These are phyloP conservation scores for Saturnispora halmiae DNA, from an alignment of 805 yeast species.

Conservation along the genomic window DNA sequence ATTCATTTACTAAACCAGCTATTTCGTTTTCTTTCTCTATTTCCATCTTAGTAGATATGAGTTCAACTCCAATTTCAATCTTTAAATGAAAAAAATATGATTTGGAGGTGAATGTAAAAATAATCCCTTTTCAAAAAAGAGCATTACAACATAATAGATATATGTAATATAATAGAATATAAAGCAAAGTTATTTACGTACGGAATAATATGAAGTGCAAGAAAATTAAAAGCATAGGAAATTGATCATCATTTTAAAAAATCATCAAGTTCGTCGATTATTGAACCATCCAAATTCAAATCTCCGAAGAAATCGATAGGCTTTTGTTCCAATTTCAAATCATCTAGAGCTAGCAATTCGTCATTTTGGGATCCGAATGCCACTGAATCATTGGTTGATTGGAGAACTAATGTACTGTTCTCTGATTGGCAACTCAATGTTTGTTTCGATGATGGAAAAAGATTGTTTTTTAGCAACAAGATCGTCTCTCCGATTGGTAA, in stretches of 20 bases:
- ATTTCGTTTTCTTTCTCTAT: constrained; percentile 5
- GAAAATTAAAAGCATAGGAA: too few relatives aligned
- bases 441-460: background rate
- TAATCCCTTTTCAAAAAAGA: too few relatives aligned
- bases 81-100: too few relatives aligned
- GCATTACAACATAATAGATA: too few relatives aligned
- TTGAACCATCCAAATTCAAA: background rate
- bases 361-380: background rate
- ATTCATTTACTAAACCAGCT: constrained; percentile 1
- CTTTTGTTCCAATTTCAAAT: background rate
- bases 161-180: too few relatives aligned
- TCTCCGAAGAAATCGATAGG: constrained; percentile 8
- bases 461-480: background rate
- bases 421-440: too few relatives aligned
- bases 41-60: constrained; percentile 15
- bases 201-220: too few relatives aligned
- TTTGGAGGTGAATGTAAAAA: too few relatives aligned
- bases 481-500: background rate
- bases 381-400: background rate
- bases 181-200: too few relatives aligned
- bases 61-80: background rate
- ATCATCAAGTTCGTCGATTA: background rate
- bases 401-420: background rate
- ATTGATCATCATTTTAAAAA: too few relatives aligned
- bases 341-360: background rate